phyloP scores from a whole-genome alignment of 495 filamentous ascomycete genomes.

The Aspergillus diversus region DNA sequence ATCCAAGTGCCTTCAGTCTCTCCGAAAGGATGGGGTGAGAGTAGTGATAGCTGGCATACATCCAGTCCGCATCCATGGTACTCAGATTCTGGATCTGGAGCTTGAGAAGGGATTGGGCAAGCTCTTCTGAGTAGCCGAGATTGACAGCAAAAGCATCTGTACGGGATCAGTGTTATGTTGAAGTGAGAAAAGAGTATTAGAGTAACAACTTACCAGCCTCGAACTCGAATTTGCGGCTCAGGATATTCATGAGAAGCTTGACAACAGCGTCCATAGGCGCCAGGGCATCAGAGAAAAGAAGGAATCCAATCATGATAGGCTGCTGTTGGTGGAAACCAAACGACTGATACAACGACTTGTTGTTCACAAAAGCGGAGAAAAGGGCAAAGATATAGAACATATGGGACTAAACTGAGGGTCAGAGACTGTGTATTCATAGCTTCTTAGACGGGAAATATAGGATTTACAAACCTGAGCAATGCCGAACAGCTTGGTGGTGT shows the following conservation, averaged over 20 bases:
- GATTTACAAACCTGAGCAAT: conserved; percentile 76
- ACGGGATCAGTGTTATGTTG: conserved; percentile 16
- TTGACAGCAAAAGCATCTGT: conserved; percentile 78
- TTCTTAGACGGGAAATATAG: neutral
- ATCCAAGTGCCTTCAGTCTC: conserved; percentile 85
- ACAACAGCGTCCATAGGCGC: conserved; percentile 89
- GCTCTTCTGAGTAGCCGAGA: conserved; percentile 83
- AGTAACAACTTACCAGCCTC: conserved; percentile 71
- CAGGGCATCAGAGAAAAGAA: conserved; percentile 93
- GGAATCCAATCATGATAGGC: conserved; percentile 94
- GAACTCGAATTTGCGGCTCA: conserved; percentile 92
- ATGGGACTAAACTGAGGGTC: conserved; percentile 63
- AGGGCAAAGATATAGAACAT: conserved; percentile 96
- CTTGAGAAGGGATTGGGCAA: conserved; percentile 88
- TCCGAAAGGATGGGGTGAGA: conserved; percentile 96
- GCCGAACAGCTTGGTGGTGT: conserved; percentile 88
- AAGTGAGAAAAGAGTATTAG: neutral
- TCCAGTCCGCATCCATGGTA: conserved; percentile 97
- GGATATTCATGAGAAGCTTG: conserved; percentile 93
- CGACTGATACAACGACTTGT: conserved; percentile 82
- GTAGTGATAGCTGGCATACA: conserved; percentile 97
- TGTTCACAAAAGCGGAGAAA: conserved; percentile 97
- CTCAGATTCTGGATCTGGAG: conserved; percentile 97
- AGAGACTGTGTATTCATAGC: conserved; percentile 5
- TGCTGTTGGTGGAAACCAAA: conserved; percentile 87